Percentiles rank a stretch among this genome's conserved stretches.
Conservation (phyloP, 1,139 yeast species). For the Blastobotrys elegans region DNA sequence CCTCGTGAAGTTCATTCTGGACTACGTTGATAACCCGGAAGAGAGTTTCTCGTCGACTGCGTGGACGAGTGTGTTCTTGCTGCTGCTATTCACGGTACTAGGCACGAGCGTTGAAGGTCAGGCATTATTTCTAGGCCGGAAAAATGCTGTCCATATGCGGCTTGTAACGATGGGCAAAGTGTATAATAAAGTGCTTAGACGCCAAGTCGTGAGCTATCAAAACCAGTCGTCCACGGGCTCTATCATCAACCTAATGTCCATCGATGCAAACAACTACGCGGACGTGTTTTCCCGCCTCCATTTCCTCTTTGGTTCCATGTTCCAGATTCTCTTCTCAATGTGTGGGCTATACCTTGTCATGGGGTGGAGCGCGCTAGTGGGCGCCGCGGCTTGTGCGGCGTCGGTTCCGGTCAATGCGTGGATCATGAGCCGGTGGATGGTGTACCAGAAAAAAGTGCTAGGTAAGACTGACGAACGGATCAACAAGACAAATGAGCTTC, state of each 20-base stretch:
- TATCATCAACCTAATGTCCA: slow-evolving; percentile 89
- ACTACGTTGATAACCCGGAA: slow-evolving; percentile 7
- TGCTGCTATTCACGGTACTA: slow-evolving; percentile 2
- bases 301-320: slow-evolving; percentile 63
- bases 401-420: slow-evolving; percentile 60
- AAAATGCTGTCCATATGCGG: slow-evolving; percentile 80
- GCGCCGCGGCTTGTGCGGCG: slow-evolving; percentile 58
- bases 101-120: not conserved
- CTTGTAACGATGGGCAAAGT: slow-evolving; percentile 81
- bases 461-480: slow-evolving; percentile 82
- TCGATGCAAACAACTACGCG: slow-evolving; percentile 87
- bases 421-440: slow-evolving; percentile 45
- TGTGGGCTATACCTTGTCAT: slow-evolving; percentile 60
- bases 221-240: slow-evolving; percentile 50
- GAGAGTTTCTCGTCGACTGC: slow-evolving; percentile 1
- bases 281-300: slow-evolving; percentile 87
- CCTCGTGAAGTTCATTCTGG: slow-evolving; percentile 11
- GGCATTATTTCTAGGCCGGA: slow-evolving; percentile 67
- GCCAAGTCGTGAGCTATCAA: slow-evolving; percentile 50
- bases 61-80: slow-evolving; percentile 11
- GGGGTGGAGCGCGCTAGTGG: slow-evolving; percentile 87
- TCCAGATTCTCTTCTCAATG: slow-evolving; percentile 67
- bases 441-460: slow-evolving; percentile 64
- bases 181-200: slow-evolving; percentile 81
- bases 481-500: slow-evolving; percentile 88